Evolutionary conservation across 208 protist genomes (phyloP), one percentile per base, ranked within the genome.

Genomic region (Acanthamoeba rhysodes): DNA sequence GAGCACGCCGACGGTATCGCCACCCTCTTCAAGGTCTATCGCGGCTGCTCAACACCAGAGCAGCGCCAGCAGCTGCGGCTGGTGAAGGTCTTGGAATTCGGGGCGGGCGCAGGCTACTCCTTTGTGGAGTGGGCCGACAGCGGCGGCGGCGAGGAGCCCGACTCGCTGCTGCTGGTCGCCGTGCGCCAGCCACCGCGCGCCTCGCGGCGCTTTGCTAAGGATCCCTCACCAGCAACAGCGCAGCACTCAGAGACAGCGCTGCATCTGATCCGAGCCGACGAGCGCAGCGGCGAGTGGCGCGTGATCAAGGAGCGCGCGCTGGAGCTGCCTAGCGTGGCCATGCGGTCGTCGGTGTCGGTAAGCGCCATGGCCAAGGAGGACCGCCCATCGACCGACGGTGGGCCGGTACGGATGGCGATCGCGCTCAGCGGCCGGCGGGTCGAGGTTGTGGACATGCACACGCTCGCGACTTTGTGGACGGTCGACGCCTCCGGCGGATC

Each of bases 1-100:
- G 84, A 90, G 50, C 55, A 90, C 55, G 55, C 53, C 18, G 53
- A 29, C 50, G 84, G 84, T 48, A 9, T 90, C 24, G 29, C 34
- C 55, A 90, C 84, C n/a, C 53, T 90, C 84, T 90, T 90, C 53
- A 48, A 62, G 27, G 74, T 68, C 84, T 68, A 48, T n/a, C 57
- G 53, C 82, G 82, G 4, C 53, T 3, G 14, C 24, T 24, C 27
- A 68, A 9, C 41, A 41, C 9, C 14, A 45, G 84, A 41, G 64
- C 14, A 45, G 84, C 48, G 1, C 1, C 27, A 29, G 27, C 18
- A 48, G 57, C 66, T 59, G 84, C 55, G 55, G 8, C n/a, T 90
- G 24, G 32, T 62, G 50, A 90, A 90, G 84, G 84, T 48, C 16
- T 41, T 70, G 84, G 84, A 90, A 22, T 34, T 90, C 12, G 84